A percentile compares a stretch with the other conserved stretches of the same genome.
Evolutionary conservation across 1,284 basidiomycete species (phyloP).

Genomic region (Leccinum fuscescens): DNA sequence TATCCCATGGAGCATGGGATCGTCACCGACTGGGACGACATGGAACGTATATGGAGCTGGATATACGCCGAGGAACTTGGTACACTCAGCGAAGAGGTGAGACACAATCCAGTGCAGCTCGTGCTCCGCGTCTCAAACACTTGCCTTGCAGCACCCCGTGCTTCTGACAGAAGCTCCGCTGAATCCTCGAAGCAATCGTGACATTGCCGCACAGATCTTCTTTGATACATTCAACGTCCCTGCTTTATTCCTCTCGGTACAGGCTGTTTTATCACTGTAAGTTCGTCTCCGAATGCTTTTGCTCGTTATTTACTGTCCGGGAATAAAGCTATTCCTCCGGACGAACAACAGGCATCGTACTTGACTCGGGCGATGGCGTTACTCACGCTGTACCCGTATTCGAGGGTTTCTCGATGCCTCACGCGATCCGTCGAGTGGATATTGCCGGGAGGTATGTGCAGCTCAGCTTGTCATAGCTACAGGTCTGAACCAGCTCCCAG

Average conservation of each 20-base stretch:
- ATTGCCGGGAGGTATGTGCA: conserved; percentile 82
- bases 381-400: conserved; percentile 99
- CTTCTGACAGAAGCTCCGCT: conserved; percentile 92
- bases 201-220: conserved; percentile 95
- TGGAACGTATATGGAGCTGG: conserved; percentile 98
- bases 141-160: conserved; percentile 81
- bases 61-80: conserved; percentile 94
- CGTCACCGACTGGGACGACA: conserved; percentile 97
- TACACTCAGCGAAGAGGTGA: conserved; percentile 92
- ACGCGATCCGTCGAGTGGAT: conserved; percentile 94
- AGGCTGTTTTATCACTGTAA: conserved; percentile 94
- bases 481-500: conserved; percentile 41
- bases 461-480: conserved; percentile 5
- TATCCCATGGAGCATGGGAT: conserved; percentile 98
- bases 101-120: conserved; percentile 22
- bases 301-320: conserved; percentile 14
- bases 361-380: conserved; percentile 98
- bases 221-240: conserved; percentile 99
- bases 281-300: conserved; percentile 29
- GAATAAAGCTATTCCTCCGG: conserved; percentile 89
- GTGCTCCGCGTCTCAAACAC: conserved; percentile 11
- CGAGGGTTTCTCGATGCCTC: conserved; percentile 99
- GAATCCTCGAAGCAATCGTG: conserved; percentile 92
- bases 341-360: conserved; percentile 97
- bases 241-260: conserved; percentile 94